Evolutionary conservation across 305 asterid species (phyloP), one percentile per base, ranked within the genome.

Genomic region (Rubia balearica): DNA sequence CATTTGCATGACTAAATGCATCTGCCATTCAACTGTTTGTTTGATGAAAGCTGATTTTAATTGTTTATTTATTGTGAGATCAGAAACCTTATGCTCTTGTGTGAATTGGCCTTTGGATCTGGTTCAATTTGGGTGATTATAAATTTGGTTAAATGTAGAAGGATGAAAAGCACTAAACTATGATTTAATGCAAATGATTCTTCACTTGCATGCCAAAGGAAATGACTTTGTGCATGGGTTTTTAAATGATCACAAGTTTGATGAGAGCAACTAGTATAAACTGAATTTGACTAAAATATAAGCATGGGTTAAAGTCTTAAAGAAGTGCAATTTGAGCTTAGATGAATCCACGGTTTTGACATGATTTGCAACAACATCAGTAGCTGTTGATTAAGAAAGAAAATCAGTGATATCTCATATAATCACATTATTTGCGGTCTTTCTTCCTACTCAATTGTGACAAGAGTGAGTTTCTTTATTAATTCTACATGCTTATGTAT

Each of bases 121-220:
- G 92, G 95, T 87, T 87, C 62, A 76, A 76, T 78, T 90, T 82
- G 90, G 91, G 85, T 90, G 95, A 80, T 76, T 77, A 51, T 51
- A 51, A 79, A 73, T 86, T 82, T 86, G 92, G 96, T 91, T 80
- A 81, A 80, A 73, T 83, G 83, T 83, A 81, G 86, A 79, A 76
- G 83, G 71, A 33, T 49, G 59, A 49, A 3, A 65, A 65, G 13
- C 64, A 68, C 40, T 67, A 56, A 67, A 67, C 24, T 45, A 64
- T 68, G 61, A 67, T 55, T 33, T 16, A 64, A 21, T 57, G n/a
- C 9, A 27, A 64, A 46, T 17, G 16, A 10, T 36, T 51, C 42
- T 12, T 55, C 65, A 6, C 69, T 59, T 53, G 76, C 74, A 64
- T 70, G 51, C 68, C 61, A 79, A 74, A 70, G 53, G 74, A 76